phyloP scores from a whole-genome alignment of 768 basidiomycete genomes.

The Lactarius hatsudake region DNA sequence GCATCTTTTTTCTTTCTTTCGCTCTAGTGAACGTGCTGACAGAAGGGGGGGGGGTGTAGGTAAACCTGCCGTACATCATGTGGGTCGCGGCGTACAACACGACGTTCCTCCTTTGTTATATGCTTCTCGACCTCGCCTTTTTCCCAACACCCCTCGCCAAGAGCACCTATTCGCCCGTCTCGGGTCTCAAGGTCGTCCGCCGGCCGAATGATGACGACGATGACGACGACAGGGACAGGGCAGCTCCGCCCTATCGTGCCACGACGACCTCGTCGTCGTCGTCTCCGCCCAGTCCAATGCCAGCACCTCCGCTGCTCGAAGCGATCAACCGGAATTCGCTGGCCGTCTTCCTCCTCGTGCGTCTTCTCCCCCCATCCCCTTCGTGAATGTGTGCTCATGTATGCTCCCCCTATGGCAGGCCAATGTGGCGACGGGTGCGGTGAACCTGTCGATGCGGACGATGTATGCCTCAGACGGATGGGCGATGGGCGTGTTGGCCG shows the following conservation, averaged over 20 bases:
- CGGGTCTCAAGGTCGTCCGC: conserved; percentile 36
- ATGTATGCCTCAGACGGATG: conserved; percentile 64
- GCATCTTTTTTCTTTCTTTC: conserved; percentile 30
- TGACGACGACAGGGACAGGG: neutral
- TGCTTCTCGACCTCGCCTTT: conserved; percentile 70
- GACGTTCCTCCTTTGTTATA: conserved; percentile 77
- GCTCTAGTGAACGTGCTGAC: neutral
- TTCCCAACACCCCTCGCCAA: conserved; percentile 46
- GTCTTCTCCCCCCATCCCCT: conserved; percentile 34
- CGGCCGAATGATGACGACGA: neutral
- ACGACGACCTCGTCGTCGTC: conserved; percentile 27
- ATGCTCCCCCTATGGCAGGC: conserved; percentile 49
- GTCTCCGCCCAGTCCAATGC: conserved; percentile 31
- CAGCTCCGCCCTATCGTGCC: neutral
- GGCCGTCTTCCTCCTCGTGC: conserved; percentile 73
- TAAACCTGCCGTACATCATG: conserved; percentile 82
- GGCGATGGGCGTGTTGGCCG: conserved; percentile 60
- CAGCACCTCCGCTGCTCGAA: conserved; percentile 57
- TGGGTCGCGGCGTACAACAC: conserved; percentile 92
- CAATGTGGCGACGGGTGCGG: conserved; percentile 79
- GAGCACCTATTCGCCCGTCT: conserved; percentile 36
- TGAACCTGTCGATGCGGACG: conserved; percentile 77
- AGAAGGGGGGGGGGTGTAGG: conserved; percentile 43
- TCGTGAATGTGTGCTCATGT: neutral
- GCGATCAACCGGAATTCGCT: conserved; percentile 84